Percentiles rank a stretch among this genome's conserved stretches.
These are phyloP conservation scores for Leishmania arabica DNA, from an alignment of 208 protist species.

Conservation along the genomic window DNA sequence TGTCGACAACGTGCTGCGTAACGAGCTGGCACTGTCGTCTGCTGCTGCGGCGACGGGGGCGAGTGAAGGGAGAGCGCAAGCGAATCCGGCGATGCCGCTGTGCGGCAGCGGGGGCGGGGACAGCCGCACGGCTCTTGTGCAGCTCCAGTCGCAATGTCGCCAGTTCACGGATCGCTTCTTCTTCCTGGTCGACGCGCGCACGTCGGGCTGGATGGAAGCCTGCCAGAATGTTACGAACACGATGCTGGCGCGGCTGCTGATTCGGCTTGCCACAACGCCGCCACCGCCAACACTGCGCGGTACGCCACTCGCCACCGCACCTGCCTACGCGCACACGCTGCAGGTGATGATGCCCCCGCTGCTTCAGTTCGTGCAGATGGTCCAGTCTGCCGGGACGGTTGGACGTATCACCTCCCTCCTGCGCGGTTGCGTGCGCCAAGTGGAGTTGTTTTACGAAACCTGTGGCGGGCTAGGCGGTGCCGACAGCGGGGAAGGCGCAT, in stretches of 20 bases:
- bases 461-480: conserved; percentile 5
- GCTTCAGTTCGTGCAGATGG: conserved; percentile 30
- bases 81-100: neutral
- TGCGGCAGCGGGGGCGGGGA: conserved; percentile 6
- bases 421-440: conserved; percentile 35
- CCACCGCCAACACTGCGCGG: conserved; percentile 15
- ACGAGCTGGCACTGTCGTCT: conserved; percentile 18
- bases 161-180: conserved; percentile 47
- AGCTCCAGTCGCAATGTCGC: conserved; percentile 35
- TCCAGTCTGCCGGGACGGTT: conserved; percentile 22
- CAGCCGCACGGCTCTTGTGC: conserved; percentile 22
- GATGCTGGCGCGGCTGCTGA: conserved; percentile 31
- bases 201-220: conserved; percentile 34
- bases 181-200: conserved; percentile 37
- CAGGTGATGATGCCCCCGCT: conserved; percentile 33
- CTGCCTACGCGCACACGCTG: conserved; percentile 28
- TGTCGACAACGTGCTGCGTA: conserved; percentile 26
- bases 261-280: conserved; percentile 15
- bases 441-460: conserved; percentile 30
- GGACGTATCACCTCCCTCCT: conserved; percentile 26
- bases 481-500: conserved; percentile 5
- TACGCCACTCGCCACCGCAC: conserved; percentile 6
- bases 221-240: conserved; percentile 27
- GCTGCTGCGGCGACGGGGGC: neutral
- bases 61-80: neutral